Conservation (phyloP, 192 early-diverging fungal species). For the Podila minutissima region DNA sequence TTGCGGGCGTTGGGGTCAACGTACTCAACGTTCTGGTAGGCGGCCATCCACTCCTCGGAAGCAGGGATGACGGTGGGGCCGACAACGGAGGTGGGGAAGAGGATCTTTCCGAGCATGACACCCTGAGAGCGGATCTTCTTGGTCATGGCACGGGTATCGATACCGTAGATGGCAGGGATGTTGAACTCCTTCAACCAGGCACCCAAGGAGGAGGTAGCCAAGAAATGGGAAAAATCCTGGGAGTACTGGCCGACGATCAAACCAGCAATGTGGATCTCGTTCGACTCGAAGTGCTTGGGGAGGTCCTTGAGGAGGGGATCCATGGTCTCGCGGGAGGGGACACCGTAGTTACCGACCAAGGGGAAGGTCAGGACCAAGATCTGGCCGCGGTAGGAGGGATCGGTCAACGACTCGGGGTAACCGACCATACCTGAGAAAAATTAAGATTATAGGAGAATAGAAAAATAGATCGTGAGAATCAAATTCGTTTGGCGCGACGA, state of each 20-base stretch:
- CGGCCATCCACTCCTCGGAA: constrained; percentile 62
- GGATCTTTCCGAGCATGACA: constrained; percentile 89
- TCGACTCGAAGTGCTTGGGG: constrained; percentile 95
- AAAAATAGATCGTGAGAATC: not conserved
- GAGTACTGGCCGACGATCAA: constrained; percentile 94
- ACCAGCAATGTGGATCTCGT: constrained; percentile 92
- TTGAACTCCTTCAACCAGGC: constrained; percentile 93
- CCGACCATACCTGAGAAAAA: constrained; percentile 86
- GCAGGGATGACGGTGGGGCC: constrained; percentile 53
- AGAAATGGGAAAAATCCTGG: constrained; percentile 91
- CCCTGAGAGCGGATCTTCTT: constrained; percentile 96
- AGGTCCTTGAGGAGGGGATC: constrained; percentile 88
- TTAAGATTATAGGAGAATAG: not conserved
- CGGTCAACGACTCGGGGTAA: constrained; percentile 97
- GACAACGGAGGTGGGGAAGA: constrained; percentile 78
- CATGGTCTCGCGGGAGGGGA: constrained; percentile 86
- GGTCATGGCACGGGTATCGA: constrained; percentile 97
- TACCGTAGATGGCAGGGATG: constrained; percentile 93
- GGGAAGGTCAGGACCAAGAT: constrained; percentile 98
- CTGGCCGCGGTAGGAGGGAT: constrained; percentile 98
- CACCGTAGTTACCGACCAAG: constrained; percentile 97
- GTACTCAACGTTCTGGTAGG: constrained; percentile 90
- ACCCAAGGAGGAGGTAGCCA: constrained; percentile 86
- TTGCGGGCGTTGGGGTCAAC: constrained; percentile 93
- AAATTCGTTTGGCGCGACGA: not conserved